Evolutionary conservation across 2,329 filamentous ascomycete species (phyloP).

Genomic region (Elsinoe ampelina): DNA sequence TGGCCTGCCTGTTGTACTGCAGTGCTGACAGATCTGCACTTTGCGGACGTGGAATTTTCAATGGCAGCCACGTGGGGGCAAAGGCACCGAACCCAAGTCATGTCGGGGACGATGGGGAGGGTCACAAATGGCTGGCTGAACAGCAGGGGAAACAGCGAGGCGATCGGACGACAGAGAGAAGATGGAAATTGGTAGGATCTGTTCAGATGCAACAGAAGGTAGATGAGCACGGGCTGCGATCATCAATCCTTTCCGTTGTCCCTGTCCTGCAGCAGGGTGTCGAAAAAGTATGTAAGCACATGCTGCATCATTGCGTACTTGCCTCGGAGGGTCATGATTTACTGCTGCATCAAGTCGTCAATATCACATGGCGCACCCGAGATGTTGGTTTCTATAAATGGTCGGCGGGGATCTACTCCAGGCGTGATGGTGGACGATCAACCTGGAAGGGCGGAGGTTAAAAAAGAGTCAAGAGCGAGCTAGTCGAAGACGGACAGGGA

Average conservation of each 20-base stretch:
- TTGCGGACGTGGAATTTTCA: background rate
- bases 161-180: background rate
- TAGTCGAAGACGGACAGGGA: background rate
- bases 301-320: too few species aligned
- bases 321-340: background rate
- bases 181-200: background rate
- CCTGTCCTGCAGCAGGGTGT: background rate
- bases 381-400: slow-evolving; percentile 9
- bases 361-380: slow-evolving; percentile 5
- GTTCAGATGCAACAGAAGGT: background rate
- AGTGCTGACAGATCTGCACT: background rate
- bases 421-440: slow-evolving; percentile 1
- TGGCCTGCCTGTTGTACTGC: too few species aligned
- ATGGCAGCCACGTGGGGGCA: slow-evolving; percentile 1
- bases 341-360: background rate
- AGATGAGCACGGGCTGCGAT: background rate
- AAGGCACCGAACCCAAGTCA: background rate
- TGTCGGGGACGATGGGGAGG: background rate
- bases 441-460: background rate
- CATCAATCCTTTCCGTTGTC: background rate
- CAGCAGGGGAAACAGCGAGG: background rate
- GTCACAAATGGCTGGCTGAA: background rate
- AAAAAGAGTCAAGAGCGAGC: background rate
- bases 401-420: background rate
- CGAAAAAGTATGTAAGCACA: too few species aligned